Conservation (phyloP, 768 basidiomycete species). For the Boletellus emodensis region DNA sequence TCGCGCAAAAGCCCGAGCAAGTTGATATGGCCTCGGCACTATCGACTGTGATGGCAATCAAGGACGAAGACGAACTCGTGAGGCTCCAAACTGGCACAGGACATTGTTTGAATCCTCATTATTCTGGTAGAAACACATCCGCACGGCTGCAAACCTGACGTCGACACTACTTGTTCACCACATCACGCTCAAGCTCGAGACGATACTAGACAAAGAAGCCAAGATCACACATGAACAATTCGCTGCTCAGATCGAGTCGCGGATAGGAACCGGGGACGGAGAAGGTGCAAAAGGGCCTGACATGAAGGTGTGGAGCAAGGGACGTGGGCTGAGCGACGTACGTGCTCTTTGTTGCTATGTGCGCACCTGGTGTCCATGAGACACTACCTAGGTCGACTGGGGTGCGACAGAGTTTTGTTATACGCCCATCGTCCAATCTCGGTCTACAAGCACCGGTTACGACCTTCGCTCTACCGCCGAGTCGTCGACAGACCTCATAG, state of each 20-base stretch:
- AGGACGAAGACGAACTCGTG: conserved; percentile 90
- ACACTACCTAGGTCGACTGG: conserved; percentile 71
- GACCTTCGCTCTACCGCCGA: conserved; percentile 86
- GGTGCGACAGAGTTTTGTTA: conserved; percentile 90
- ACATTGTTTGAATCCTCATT: conserved; percentile 7
- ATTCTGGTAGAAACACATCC: conserved; percentile 62
- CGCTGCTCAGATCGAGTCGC: conserved; percentile 78
- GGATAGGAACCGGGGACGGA: conserved; percentile 70
- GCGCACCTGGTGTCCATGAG: conserved; percentile 4
- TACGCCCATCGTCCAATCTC: conserved; percentile 93
- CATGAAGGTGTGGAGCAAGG: conserved; percentile 88
- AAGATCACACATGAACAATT: conserved; percentile 88
- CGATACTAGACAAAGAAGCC: conserved; percentile 86
- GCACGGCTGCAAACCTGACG: conserved; percentile 72
- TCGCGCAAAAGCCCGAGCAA: conserved; percentile 61
- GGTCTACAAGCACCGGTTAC: conserved; percentile 76
- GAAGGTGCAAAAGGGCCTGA: conserved; percentile 79
- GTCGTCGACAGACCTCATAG: conserved; percentile 78
- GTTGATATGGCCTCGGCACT: conserved; percentile 77
- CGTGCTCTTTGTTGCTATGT: conserved; percentile 26
- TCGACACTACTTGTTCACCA: conserved; percentile 83
- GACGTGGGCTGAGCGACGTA: conserved; percentile 70
- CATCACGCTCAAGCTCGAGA: conserved; percentile 83
- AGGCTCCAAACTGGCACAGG: conserved; percentile 26
- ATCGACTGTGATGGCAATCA: conserved; percentile 76